Conservation (phyloP, 345 rosid genomes). For the Lumnitzera racemosa region DNA sequence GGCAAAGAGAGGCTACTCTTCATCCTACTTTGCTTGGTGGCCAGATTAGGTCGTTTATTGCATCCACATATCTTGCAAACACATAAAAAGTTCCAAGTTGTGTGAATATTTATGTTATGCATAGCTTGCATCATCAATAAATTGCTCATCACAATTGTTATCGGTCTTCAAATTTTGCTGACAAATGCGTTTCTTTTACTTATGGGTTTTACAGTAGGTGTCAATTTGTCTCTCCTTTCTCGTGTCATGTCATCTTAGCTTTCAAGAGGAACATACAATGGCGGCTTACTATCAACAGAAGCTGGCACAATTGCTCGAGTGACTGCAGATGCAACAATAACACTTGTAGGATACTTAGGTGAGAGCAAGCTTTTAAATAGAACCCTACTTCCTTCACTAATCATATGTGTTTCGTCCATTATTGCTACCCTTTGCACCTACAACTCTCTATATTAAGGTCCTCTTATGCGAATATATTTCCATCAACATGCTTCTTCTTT, state of each 20-base stretch:
- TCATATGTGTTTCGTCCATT: conserved; percentile 70
- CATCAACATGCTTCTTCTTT: not conserved
- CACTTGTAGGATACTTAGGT: conserved; percentile 84
- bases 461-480: not conserved
- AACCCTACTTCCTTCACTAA: conserved; percentile 81
- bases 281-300: conserved; percentile 89
- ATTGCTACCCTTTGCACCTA: conserved; percentile 82
- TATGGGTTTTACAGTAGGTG: conserved; percentile 34
- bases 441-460: conserved; percentile 73
- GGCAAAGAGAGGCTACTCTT: too few species aligned
- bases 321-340: conserved; percentile 85
- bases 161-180: too few species aligned
- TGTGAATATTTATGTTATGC: too few species aligned
- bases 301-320: conserved; percentile 97
- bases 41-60: too few species aligned
- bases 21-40: too few species aligned
- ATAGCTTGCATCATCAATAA: too few species aligned
- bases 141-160: too few species aligned
- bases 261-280: conserved; percentile 92
- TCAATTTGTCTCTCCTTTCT: conserved; percentile 83
- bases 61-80: too few species aligned
- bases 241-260: conserved; percentile 97
- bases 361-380: conserved; percentile 60
- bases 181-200: too few species aligned
- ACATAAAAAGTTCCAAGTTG: too few species aligned